phyloP scores from a whole-genome alignment of 306 rosid genomes.

The Pterocarpus santalinus region DNA sequence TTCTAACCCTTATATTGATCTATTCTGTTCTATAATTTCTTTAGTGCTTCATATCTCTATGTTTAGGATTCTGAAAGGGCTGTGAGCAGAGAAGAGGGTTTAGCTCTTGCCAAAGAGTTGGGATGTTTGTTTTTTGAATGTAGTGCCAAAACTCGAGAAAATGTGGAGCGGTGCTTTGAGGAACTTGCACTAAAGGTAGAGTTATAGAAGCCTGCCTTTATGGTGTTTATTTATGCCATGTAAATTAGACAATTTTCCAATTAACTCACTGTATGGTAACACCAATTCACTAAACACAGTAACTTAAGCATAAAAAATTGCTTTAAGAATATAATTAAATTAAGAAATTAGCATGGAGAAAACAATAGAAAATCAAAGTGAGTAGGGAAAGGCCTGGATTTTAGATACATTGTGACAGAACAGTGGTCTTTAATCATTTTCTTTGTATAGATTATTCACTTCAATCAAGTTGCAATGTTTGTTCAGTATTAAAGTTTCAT shows the following conservation, averaged over 20 bases:
- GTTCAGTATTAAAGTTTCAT: neutral
- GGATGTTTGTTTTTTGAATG: constrained; percentile 91
- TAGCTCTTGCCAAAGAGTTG: constrained; percentile 79
- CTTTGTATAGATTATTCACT: neutral
- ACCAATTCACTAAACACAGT: neutral
- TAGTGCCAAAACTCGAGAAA: constrained; percentile 94
- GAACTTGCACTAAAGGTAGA: constrained; percentile 90
- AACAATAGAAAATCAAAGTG: neutral
- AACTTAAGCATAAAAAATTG: neutral
- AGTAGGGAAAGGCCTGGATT: neutral
- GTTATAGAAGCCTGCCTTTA: constrained; percentile 1
- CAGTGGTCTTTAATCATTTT: neutral
- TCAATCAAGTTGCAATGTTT: neutral
- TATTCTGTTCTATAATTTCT: constrained; percentile 2
- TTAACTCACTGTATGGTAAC: neutral
- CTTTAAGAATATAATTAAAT: no score
- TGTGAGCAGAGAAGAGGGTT: constrained; percentile 93
- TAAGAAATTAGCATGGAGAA: neutral
- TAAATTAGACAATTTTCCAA: neutral
- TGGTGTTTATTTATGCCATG: neutral
- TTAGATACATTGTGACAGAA: neutral
- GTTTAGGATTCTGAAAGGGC: constrained; percentile 84
- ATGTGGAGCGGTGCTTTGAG: constrained; percentile 88
- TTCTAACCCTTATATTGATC: neutral
- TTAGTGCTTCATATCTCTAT: constrained; percentile 14